These are phyloP conservation scores for Euphrasia arctica DNA, from an alignment of 305 asterid species.

Conservation along the genomic window DNA sequence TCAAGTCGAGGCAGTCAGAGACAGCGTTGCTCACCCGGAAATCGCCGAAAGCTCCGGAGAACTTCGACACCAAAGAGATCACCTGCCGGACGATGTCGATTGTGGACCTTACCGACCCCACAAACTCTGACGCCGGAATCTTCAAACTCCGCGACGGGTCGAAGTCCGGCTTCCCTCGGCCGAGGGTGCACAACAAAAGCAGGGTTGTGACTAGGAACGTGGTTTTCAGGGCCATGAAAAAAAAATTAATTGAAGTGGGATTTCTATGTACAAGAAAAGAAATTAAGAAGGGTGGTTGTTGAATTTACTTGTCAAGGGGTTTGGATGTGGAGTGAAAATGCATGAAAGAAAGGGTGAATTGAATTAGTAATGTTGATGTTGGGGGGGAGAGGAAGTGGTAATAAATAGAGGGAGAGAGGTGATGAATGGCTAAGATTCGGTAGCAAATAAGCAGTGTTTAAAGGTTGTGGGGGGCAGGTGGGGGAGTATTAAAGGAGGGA, in stretches of 20 bases:
- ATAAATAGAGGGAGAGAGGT: background rate
- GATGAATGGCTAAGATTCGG: constrained; percentile 1
- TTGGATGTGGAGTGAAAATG: background rate
- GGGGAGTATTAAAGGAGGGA: constrained; percentile 3
- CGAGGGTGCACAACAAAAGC: constrained; percentile 7
- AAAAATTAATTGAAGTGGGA: constrained; percentile 10
- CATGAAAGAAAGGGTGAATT: background rate
- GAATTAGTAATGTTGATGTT: too few species aligned
- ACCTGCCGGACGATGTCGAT: constrained; percentile 46
- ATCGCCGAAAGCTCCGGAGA: constrained; percentile 47
- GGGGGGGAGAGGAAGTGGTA: background rate
- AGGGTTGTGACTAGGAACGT: constrained; percentile 1
- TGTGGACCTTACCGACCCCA: constrained; percentile 45
- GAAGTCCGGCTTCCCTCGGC: constrained; percentile 21
- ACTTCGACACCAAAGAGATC: constrained; percentile 45
- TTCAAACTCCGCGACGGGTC: constrained; percentile 32
- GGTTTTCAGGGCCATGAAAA: constrained; percentile 27
- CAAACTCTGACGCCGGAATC: constrained; percentile 61
- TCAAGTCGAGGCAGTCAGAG: constrained; percentile 70
- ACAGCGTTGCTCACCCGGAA: constrained; percentile 63
- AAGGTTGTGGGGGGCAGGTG: constrained; percentile 1
- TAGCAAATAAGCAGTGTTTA: background rate
- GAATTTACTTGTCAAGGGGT: background rate
- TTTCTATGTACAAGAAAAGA: background rate
- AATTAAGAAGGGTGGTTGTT: background rate